Base-by-base conservation (phyloP, 805 yeast species). In the Hyphopichia homilentoma region DNA sequence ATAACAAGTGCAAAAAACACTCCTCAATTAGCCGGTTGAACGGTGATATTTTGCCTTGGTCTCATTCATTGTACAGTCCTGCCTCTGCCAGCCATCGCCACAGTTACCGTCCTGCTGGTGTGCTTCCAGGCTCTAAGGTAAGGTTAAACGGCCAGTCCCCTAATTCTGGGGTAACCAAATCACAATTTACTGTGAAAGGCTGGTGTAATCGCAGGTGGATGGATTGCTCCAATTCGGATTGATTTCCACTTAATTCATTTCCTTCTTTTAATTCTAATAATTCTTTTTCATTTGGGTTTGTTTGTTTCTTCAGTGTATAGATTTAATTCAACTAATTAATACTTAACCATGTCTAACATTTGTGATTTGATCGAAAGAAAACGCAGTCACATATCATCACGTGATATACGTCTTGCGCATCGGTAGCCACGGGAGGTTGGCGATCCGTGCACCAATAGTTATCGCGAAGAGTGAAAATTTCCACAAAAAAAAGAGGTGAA, bases 101-200 rank as follows among this genome's bases (percentile, higher is more conserved):
- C 18, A 33, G 52, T 11, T 43, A 54, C 21, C 54, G 50, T 38
- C 72, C 71, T 4, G 59, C 68, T 2, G 72, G 72, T 6, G 36
- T 52, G 13, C 41, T 58, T 26, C 30, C 40, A 3, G 39, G 40
- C n/a, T 44, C 50, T 14, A 42, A 36, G 21, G 25, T 27, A 8
- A 27, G 40, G 23, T 43, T 38, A 11, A 60, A 65, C 39, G 65
- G 64, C 3, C 36, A 45, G 26, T 57, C 64, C 6, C 69, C 72
- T 4, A 58, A 50, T 25, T 54, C 62, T 8, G 70, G 69, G 4
- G 51, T 57, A 11, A 52, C 69, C n/a, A 53, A 46, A 32, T 42
- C 58, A 21, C 79, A 73, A 42, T 73, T 62, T 40, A 71, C 77
- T 9, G 71, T 68, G 12, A 70, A 66, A 41, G 76, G 76, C 5